Percentiles rank a stretch among this genome's conserved stretches.
phyloP scores from a whole-genome alignment of 2,329 filamentous ascomycete genomes.

The Penicillium sclerotiorum region DNA sequence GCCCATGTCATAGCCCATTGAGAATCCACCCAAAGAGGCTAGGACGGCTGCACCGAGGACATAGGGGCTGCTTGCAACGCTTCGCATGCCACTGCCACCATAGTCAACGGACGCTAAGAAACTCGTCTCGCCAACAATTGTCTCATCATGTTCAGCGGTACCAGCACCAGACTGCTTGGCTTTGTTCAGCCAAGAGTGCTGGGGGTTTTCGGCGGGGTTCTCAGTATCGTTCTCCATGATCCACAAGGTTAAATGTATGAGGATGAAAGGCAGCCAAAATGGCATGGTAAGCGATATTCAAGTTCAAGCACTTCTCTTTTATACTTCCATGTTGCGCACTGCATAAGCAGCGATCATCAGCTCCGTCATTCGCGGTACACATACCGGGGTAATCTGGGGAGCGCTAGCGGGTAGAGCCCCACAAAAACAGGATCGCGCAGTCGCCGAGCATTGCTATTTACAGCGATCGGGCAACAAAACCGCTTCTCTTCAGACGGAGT shows the following conservation, averaged over 20 bases:
- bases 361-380: neutral
- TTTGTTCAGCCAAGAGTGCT: neutral
- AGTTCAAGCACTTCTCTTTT: neutral
- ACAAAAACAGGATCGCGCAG: neutral
- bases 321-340: neutral
- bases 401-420: neutral
- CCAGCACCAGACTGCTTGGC: neutral
- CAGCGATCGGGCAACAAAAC: neutral
- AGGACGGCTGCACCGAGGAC: slow-evolving; percentile 48
- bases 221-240: neutral
- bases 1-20: slow-evolving; percentile 50
- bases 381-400: neutral
- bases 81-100: slow-evolving; percentile 32
- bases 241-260: neutral
- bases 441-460: neutral
- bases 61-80: slow-evolving; percentile 40
- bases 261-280: neutral
- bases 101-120: slow-evolving; percentile 21
- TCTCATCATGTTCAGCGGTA: slow-evolving; percentile 7
- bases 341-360: neutral
- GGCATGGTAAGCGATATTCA: neutral
- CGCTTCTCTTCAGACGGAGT: neutral
- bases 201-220: neutral
- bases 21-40: slow-evolving; percentile 45
- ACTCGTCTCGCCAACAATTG: slow-evolving; percentile 3